Evolutionary conservation across 2,329 filamentous ascomycete species (phyloP).

Genomic region (Trichoderma harzianum): DNA sequence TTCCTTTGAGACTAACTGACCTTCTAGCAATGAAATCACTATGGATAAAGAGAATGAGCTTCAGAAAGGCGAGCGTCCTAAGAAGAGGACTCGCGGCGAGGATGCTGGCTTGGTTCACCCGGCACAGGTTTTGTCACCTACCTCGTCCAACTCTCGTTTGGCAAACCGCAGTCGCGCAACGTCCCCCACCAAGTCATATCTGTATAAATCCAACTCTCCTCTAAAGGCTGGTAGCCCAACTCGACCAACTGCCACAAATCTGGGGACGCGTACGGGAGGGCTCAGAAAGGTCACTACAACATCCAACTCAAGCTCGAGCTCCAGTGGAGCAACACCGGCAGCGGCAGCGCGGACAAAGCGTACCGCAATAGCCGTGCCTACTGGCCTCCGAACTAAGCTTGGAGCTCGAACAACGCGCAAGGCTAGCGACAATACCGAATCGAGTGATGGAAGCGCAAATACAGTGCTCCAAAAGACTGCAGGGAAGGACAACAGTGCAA

Average conservation of each 20-base stretch:
- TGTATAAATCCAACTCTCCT: conserved; percentile 59
- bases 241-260: conserved; percentile 42
- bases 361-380: conserved; percentile 36
- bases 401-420: conserved; percentile 50
- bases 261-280: conserved; percentile 49
- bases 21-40: conserved; percentile 58
- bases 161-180: conserved; percentile 44
- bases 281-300: conserved; percentile 45
- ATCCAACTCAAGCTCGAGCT: conserved; percentile 43
- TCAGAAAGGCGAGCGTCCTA: conserved; percentile 59
- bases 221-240: conserved; percentile 49
- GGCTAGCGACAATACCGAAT: conserved; percentile 58
- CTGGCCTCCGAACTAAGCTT: conserved; percentile 34
- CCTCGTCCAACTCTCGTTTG: conserved; percentile 75
- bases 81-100: conserved; percentile 59
- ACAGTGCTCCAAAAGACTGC: conserved; percentile 60
- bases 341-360: conserved; percentile 32
- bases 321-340: conserved; percentile 32
- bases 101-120: conserved; percentile 39
- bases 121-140: conserved; percentile 71
- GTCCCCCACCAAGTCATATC: conserved; percentile 56
- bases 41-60: conserved; percentile 76
- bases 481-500: conserved; percentile 34
- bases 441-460: conserved; percentile 60
- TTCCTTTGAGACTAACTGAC: conserved; percentile 15